These are phyloP conservation scores for Aspergillus floridensis DNA, from an alignment of 2,329 filamentous ascomycete genomes.

Conservation along the genomic window DNA sequence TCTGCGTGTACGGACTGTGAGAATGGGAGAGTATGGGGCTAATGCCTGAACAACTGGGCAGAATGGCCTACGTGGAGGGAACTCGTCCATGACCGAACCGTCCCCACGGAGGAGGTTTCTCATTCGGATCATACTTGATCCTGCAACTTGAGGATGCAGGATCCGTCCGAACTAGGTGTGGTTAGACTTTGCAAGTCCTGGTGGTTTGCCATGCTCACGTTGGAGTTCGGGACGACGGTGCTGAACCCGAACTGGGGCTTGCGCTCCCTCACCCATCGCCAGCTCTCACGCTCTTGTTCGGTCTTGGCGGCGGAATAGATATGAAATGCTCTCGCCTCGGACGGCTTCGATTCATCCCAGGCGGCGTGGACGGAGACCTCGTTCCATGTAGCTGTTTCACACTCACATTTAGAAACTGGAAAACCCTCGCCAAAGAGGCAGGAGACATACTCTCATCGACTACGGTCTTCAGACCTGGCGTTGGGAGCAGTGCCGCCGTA, in stretches of 20 bases:
- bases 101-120: background rate
- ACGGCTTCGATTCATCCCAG: slow-evolving; percentile 1
- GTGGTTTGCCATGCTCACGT: slow-evolving; percentile 7
- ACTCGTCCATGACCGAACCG: background rate
- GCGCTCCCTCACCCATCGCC: slow-evolving; percentile 47
- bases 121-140: background rate
- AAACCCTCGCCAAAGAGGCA: background rate
- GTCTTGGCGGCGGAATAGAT: slow-evolving; percentile 45
- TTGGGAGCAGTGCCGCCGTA: slow-evolving; percentile 2
- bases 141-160: background rate
- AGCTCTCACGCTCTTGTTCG: slow-evolving; percentile 47
- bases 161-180: background rate
- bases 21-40: background rate
- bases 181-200: background rate
- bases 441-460: slow-evolving; percentile 15
- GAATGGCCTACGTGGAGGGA: background rate
- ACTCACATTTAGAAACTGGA: background rate
- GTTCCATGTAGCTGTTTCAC: slow-evolving; percentile 11
- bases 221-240: slow-evolving; percentile 35
- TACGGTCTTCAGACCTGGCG: background rate
- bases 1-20: slow-evolving; percentile 28
- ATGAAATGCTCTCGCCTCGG: background rate
- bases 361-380: slow-evolving; percentile 6
- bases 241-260: slow-evolving; percentile 48
- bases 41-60: background rate